A percentile compares a stretch with the other conserved stretches of the same genome.
Evolutionary conservation across 805 yeast genomes (phyloP).

Genomic region (Lipomyces sp.): DNA sequence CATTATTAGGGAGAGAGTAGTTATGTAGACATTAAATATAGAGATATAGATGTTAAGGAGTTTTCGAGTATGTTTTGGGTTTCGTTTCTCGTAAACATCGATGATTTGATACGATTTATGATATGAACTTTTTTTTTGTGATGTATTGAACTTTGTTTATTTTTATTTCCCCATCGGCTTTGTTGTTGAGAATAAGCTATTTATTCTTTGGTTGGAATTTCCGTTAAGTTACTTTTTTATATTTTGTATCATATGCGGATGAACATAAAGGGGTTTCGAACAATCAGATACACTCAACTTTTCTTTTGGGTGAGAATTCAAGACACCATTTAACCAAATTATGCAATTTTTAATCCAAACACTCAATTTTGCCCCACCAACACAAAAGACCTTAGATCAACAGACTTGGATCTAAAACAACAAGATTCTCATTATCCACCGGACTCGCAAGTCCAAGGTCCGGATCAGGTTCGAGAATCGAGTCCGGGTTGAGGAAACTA

Average conservation of each 20-base stretch:
- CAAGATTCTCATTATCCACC: background rate
- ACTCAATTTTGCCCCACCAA: background rate
- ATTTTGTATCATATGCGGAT: constrained; percentile 6
- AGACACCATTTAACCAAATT: background rate
- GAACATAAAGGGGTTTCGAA: background rate
- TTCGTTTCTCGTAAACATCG: background rate
- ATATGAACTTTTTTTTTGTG: too few relatives aligned
- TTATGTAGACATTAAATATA: constrained; percentile 3
- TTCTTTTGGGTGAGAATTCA: background rate
- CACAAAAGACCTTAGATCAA: background rate
- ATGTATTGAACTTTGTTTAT: background rate
- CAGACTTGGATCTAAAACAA: constrained; percentile 4
- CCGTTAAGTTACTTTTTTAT: background rate
- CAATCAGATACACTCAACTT: background rate
- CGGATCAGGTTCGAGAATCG: background rate
- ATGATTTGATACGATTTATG: background rate
- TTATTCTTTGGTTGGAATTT: background rate
- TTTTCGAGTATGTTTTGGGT: background rate
- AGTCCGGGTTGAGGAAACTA: background rate
- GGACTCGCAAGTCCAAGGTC: background rate
- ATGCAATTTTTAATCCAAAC: background rate
- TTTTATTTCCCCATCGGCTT: background rate
- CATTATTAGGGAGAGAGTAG: constrained; percentile 32
- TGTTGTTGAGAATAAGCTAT: background rate
- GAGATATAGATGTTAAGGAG: background rate